A percentile compares a stretch with the other conserved stretches of the same genome.
phyloP scores from a whole-genome alignment of 495 filamentous ascomycete species.

The Bacidia rubella region DNA sequence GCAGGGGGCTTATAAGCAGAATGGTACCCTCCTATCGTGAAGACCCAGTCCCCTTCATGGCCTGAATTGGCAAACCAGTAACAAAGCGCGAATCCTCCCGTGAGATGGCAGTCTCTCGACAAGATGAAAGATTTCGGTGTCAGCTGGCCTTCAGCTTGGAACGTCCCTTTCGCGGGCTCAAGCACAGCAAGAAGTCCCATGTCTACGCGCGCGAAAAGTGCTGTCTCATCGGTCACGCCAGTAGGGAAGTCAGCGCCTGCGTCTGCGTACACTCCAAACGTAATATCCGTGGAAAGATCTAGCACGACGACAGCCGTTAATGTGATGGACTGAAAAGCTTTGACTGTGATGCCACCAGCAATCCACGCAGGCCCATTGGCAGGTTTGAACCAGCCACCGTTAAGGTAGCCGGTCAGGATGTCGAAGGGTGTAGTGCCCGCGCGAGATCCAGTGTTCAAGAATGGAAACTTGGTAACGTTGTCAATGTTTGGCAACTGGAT shows the following conservation, averaged over 20 bases:
- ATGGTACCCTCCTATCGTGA: slow-evolving; percentile 41
- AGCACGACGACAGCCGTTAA: slow-evolving; percentile 28
- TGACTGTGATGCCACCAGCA: slow-evolving; percentile 28
- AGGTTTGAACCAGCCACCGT: background rate
- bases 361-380: slow-evolving; percentile 20
- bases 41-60: slow-evolving; percentile 34
- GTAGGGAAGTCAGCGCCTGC: slow-evolving; percentile 24
- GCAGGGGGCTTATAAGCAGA: slow-evolving; percentile 19
- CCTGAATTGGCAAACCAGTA: slow-evolving; percentile 30
- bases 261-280: slow-evolving; percentile 28
- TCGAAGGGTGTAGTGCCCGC: slow-evolving; percentile 1
- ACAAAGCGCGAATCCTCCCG: slow-evolving; percentile 34
- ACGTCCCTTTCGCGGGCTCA: slow-evolving; percentile 25
- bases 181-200: slow-evolving; percentile 25
- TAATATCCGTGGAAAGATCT: slow-evolving; percentile 18
- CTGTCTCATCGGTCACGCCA: background rate
- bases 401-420: background rate
- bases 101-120: slow-evolving; percentile 30
- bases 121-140: slow-evolving; percentile 31
- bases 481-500: slow-evolving; percentile 23
- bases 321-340: slow-evolving; percentile 29
- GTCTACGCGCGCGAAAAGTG: slow-evolving; percentile 28
- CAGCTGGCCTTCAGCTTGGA: slow-evolving; percentile 31
- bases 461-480: slow-evolving; percentile 27
- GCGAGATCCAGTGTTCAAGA: slow-evolving; percentile 19